These are phyloP conservation scores for Sicyos baderoa DNA, from an alignment of 306 rosid genomes.

Conservation along the genomic window DNA sequence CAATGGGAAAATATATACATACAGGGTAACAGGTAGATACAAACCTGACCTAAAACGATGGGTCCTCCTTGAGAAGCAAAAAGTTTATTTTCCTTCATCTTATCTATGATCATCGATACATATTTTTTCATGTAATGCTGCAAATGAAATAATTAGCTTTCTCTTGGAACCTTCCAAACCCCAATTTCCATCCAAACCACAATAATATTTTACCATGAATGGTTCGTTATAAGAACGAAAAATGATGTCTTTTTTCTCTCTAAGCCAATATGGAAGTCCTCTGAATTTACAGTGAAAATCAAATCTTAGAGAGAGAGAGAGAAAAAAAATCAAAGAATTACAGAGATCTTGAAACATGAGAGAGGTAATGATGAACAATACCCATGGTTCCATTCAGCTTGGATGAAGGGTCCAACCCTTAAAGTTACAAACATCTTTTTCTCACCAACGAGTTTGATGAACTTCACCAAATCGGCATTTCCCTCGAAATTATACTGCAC, in stretches of 20 bases:
- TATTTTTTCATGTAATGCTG: slow-evolving; percentile 55
- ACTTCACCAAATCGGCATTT: slow-evolving; percentile 60
- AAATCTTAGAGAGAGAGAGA: not conserved
- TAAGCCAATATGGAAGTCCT: slow-evolving; percentile 96
- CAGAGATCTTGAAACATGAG: not conserved
- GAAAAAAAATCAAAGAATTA: not conserved
- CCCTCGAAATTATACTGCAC: slow-evolving; percentile 54
- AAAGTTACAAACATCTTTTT: slow-evolving; percentile 56
- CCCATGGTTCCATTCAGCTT: slow-evolving; percentile 99
- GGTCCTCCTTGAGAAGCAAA: slow-evolving; percentile 91
- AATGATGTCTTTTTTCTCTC: slow-evolving; percentile 50
- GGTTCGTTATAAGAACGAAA: slow-evolving; percentile 64
- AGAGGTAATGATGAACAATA: slow-evolving; percentile 10
- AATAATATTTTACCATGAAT: slow-evolving; percentile 43
- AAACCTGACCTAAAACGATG: slow-evolving; percentile 75
- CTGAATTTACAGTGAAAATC: slow-evolving; percentile 30
- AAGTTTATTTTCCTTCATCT: slow-evolving; percentile 58
- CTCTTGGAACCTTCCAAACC: not conserved
- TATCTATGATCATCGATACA: slow-evolving; percentile 35
- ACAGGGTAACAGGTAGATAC: not conserved
- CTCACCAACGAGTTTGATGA: slow-evolving; percentile 37
- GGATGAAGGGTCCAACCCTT: slow-evolving; percentile 86
- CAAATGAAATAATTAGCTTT: slow-evolving; percentile 13
- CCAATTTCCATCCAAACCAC: not conserved
- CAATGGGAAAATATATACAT: not conserved